These are phyloP conservation scores for Balansia obtecta DNA, from an alignment of 2,329 filamentous ascomycete species.

Conservation along the genomic window DNA sequence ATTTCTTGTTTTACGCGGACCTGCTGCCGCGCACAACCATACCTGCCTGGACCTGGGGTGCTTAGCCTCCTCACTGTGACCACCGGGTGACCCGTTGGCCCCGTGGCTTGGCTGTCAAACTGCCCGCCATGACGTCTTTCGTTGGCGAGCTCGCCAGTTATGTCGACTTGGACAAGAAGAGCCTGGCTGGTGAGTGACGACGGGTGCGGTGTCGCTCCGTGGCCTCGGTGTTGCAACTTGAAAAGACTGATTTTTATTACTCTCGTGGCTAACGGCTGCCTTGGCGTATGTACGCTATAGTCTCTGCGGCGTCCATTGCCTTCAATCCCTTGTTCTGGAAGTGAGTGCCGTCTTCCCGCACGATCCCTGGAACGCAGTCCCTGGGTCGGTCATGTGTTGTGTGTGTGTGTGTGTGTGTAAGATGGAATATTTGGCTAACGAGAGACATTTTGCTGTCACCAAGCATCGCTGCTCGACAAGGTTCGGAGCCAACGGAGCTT, in stretches of 20 bases:
- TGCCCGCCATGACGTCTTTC: constrained; percentile 26
- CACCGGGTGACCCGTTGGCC: neutral
- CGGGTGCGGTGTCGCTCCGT: neutral
- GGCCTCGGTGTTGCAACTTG: neutral
- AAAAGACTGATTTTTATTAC: neutral
- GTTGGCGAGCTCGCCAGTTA: constrained; percentile 43
- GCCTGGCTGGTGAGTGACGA: constrained; percentile 46
- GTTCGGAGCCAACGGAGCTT: constrained; percentile 26
- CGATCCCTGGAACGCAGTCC: neutral
- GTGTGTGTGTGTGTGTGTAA: neutral
- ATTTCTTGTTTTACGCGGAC: neutral
- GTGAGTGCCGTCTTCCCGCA: constrained; percentile 41
- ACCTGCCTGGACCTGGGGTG: too few relatives aligned
- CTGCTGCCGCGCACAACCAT: too few relatives aligned
- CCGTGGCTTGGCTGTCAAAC: neutral
- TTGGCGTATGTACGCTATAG: constrained; percentile 29
- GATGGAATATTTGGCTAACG: neutral
- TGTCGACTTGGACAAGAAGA: constrained; percentile 55
- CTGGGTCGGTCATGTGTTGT: neutral
- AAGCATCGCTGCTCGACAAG: constrained; percentile 74
- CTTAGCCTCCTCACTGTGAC: neutral
- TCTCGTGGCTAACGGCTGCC: constrained; percentile 3
- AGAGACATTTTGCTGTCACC: neutral
- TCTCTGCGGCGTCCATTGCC: constrained; percentile 67
- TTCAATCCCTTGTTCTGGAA: constrained; percentile 99